A percentile compares a stretch with the other conserved stretches of the same genome.
Conservation (phyloP, 2,329 filamentous ascomycete species). For the Stachybotrys chartarum region DNA sequence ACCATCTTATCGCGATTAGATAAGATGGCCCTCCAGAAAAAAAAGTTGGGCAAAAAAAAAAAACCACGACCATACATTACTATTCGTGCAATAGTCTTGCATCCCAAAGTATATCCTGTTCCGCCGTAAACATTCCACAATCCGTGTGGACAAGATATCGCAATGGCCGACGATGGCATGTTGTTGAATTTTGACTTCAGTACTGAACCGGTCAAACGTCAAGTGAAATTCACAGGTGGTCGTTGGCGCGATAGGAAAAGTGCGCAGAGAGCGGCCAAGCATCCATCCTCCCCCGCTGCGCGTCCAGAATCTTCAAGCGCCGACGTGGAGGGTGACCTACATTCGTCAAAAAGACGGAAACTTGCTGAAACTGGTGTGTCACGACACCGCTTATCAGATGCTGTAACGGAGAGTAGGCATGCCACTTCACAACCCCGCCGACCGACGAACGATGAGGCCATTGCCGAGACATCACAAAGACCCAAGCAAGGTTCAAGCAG, state of each 20-base stretch:
- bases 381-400: neutral
- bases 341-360: constrained; percentile 40
- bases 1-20: constrained; percentile 5
- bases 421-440: constrained; percentile 2
- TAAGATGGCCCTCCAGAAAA: constrained; percentile 3
- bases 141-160: constrained; percentile 3
- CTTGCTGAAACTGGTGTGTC: constrained; percentile 11
- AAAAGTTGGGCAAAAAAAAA: constrained; percentile 5
- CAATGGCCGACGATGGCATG: constrained; percentile 92
- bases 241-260: constrained; percentile 83
- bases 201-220: constrained; percentile 55
- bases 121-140: neutral
- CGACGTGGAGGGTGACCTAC: constrained; percentile 17
- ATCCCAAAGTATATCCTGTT: neutral
- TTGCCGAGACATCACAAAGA: neutral
- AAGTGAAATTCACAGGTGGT: constrained; percentile 75
- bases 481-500: constrained; percentile 12
- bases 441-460: constrained; percentile 12
- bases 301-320: constrained; percentile 12
- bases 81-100: neutral
- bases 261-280: constrained; percentile 38
- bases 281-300: constrained; percentile 12
- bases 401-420: neutral
- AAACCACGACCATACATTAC: neutral
- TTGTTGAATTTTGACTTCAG: constrained; percentile 84